A percentile compares a stretch with the other conserved stretches of the same genome.
These are phyloP conservation scores for Dujonia santamariae DNA, from an alignment of 1,139 yeast species.

Conservation along the genomic window DNA sequence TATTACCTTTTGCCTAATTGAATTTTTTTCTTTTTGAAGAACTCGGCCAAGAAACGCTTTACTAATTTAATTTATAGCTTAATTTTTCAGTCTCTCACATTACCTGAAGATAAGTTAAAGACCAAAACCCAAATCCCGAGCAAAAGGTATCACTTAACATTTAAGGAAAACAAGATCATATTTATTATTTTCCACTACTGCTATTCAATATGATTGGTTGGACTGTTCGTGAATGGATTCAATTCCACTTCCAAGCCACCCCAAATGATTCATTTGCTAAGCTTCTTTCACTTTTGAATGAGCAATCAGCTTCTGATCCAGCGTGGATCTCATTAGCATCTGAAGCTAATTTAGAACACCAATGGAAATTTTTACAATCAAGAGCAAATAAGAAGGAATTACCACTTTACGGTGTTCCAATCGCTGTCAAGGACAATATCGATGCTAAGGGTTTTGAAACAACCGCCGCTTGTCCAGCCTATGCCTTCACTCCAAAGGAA, in stretches of 20 bases:
- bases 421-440: slow-evolving; percentile 92
- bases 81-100: too few species aligned
- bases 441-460: slow-evolving; percentile 81
- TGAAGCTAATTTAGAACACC: slow-evolving; percentile 58
- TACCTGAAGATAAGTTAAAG: too few species aligned
- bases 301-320: slow-evolving; percentile 57
- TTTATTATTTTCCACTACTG: too few species aligned
- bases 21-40: too few species aligned
- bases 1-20: too few species aligned
- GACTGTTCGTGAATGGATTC: slow-evolving; percentile 60
- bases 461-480: slow-evolving; percentile 94
- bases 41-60: too few species aligned
- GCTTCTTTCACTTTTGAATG: slow-evolving; percentile 44
- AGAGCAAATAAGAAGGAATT: slow-evolving; percentile 48
- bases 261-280: slow-evolving; percentile 57
- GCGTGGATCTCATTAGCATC: slow-evolving; percentile 88
- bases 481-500: slow-evolving; percentile 56
- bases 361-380: slow-evolving; percentile 75
- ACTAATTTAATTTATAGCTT: too few species aligned
- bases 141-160: too few species aligned
- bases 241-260: slow-evolving; percentile 61
- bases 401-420: slow-evolving; percentile 87
- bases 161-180: too few species aligned
- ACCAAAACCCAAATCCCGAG: too few species aligned
- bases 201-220: slow-evolving; percentile 28